Base-by-base conservation (phyloP, 192 early-diverging fungal genomes). In the Blastocladiella britannica region DNA sequence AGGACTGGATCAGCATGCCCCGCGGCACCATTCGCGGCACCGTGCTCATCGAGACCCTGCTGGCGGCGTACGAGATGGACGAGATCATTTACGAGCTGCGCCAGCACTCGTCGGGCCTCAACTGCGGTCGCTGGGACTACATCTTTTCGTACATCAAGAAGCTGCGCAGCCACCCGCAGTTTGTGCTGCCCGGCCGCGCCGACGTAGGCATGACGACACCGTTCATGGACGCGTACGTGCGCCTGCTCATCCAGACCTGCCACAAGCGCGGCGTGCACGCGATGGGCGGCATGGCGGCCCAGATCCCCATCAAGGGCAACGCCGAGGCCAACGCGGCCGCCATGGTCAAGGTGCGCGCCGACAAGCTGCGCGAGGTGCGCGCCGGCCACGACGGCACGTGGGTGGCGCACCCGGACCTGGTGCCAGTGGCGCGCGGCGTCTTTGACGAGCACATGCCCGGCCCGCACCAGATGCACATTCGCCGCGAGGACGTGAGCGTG, bases 81-180 rank as follows among this genome's bases (percentile, higher is more conserved):
- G 93, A 97, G 73, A 93, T 97, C 66, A 97, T 97, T 72, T 97
- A 89, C 65, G 93, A 97, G 80, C 77, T 97, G 53, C 89, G 93
- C 69, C 85, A 97, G 26, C 93, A 97, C 78, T 97, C 93, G 30
- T 82, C 91, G 23, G 93, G 93, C 6, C 79, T 97, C 52, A 97
- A 97, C 89, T 97, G 93, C 76, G 93, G 93, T 53, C 82, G 93
- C 53, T 97, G 93, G 93, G 93, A 97, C 75, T 97, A 97, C 77
- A 97, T 97, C 72, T 97, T 97, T 72, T 88, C 86, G 7, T 83
- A 89, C 64, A 97, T 97, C 80, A 97, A 97, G 76, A 89, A 89
- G 77, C 82, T 97, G 79, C 83, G 88, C 53, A 77, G 86, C 69
- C 73, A 91, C 69, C 77, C 84, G 61, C 77, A 81, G 52, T 91